Percentiles rank a stretch among this genome's conserved stretches.
These are phyloP conservation scores for Cymbidium sinense DNA, from an alignment of 106 monocot species.

Conservation along the genomic window DNA sequence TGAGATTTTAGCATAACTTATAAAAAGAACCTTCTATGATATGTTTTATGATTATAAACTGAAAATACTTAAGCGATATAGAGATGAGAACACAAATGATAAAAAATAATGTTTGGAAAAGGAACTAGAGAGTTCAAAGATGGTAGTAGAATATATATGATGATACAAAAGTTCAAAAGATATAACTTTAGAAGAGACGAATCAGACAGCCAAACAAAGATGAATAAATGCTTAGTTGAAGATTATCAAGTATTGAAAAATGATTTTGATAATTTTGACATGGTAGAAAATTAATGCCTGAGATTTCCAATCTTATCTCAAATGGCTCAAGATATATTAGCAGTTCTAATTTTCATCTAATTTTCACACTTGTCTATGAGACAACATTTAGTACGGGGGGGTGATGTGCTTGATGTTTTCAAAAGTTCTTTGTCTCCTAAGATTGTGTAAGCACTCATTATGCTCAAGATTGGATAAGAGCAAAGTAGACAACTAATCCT, in stretches of 20 bases:
- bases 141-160: neutral
- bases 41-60: too few species aligned
- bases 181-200: neutral
- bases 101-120: too few species aligned
- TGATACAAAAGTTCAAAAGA: neutral
- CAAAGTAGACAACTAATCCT: neutral
- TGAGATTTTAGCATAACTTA: neutral
- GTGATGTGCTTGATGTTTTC: neutral
- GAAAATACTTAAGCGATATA: neutral
- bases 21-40: too few species aligned
- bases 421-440: neutral
- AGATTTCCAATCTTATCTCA: neutral
- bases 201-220: neutral
- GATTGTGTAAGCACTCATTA: neutral
- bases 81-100: neutral
- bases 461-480: too few species aligned
- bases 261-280: neutral
- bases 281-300: neutral
- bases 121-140: too few species aligned
- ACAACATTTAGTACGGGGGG: neutral
- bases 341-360: too few species aligned
- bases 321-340: conserved; percentile 8
- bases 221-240: neutral
- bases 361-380: neutral
- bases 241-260: neutral